Base-by-base conservation (phyloP, 2,329 filamentous ascomycete genomes). In the Aureobasidium leucospermi region DNA sequence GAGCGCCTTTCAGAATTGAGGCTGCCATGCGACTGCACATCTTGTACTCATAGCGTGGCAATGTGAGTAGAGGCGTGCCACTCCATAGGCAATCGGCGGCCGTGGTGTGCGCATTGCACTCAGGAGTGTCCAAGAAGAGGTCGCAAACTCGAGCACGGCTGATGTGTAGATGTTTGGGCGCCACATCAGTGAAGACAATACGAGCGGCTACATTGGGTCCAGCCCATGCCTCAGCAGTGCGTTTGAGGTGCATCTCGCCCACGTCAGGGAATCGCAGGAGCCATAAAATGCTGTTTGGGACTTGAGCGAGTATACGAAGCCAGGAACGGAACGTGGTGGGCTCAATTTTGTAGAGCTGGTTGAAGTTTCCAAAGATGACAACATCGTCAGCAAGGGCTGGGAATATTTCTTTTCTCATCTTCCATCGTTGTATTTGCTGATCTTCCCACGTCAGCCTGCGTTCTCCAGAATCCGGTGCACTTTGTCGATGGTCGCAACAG, bases 1-100 rank as follows among this genome's bases (percentile, higher is more conserved):
- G 76, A 0, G 94, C 94, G 15, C 94, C 94, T 64, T 85, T 89
- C 32, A 99, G 80, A 60, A 99, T 97, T 10, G 90, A 96, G 6
- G 94, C 92, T 6, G 93, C 94, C 88, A 99, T 99, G 58, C 94
- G 88, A 45, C 90, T 96, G 74, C 94, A 99, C 94, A 99, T 99
- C 75, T 99, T 99, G 76, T 96, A 96, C 53, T 88, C 84, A 72
- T 97, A 96, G 38, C 94, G 84, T 10, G 94, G 92, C 32, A 94
- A 79, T 0, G 94, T 99, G 31, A 99, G 79, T 23, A 99, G 78
- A 5, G 94, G 94, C 0, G 94, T 97, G 66, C 92, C 95, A 56
- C 89, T 95, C 94, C 94, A 99, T 6, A 99, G 79, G 1, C 97
- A 88, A 69, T 99, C 94, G 11, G 94, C 95, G 1, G 94, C 94